Evolutionary conservation across 2,329 filamentous ascomycete genomes (phyloP).

Genomic region (Ophiocordyceps australis): DNA sequence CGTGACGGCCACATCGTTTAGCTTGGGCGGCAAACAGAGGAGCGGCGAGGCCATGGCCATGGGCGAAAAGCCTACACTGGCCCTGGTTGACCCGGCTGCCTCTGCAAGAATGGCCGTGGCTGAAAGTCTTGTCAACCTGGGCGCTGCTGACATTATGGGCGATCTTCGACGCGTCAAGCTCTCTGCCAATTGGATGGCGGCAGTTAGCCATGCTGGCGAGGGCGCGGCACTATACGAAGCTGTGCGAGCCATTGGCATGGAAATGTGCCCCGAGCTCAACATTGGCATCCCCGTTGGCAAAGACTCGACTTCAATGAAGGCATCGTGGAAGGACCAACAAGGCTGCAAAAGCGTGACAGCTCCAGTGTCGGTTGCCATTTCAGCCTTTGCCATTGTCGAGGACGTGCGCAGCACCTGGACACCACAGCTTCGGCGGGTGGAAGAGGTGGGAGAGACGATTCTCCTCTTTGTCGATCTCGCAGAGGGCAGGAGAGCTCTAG

Average conservation of each 20-base stretch:
- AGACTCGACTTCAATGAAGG: slow-evolving; percentile 98
- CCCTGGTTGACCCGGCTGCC: slow-evolving; percentile 74
- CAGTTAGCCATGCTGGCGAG: slow-evolving; percentile 83
- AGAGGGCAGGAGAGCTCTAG: slow-evolving; percentile 60
- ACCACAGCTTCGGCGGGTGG: slow-evolving; percentile 62
- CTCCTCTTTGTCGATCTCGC: slow-evolving; percentile 87
- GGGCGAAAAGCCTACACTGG: slow-evolving; percentile 81
- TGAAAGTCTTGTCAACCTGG: slow-evolving; percentile 84
- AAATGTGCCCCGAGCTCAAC: slow-evolving; percentile 77
- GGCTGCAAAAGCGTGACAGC: slow-evolving; percentile 75
- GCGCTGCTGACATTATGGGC: slow-evolving; percentile 53
- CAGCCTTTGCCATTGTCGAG: slow-evolving; percentile 72
- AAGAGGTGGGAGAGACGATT: slow-evolving; percentile 77
- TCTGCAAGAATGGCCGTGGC: slow-evolving; percentile 94
- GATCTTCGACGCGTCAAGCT: slow-evolving; percentile 66
- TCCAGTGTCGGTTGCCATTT: slow-evolving; percentile 78
- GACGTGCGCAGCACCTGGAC: slow-evolving; percentile 85
- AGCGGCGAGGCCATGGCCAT: slow-evolving; percentile 95
- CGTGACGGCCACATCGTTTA: slow-evolving; percentile 72
- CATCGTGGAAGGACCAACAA: slow-evolving; percentile 66
- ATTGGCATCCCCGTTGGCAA: slow-evolving; percentile 94
- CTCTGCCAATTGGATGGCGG: slow-evolving; percentile 98
- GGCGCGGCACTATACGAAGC: slow-evolving; percentile 86
- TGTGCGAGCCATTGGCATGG: slow-evolving; percentile 81
- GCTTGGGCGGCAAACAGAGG: slow-evolving; percentile 42